Conservation (phyloP, 495 filamentous ascomycete species). For the Schizothecium vesticola region DNA sequence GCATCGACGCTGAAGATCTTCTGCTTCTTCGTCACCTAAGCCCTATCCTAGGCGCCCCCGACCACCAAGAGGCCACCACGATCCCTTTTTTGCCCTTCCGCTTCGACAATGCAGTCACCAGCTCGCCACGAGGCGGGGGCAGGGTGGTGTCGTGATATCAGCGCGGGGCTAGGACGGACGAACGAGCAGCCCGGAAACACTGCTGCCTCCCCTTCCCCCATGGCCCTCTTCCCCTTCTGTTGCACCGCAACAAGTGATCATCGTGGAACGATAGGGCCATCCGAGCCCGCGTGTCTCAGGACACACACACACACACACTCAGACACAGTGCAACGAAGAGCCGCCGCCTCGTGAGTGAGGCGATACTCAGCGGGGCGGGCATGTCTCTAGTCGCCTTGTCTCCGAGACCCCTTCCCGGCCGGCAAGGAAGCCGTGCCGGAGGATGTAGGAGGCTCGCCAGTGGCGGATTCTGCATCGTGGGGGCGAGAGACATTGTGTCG, state of each 20-base stretch:
- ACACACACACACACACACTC: neutral
- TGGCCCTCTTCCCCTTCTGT: neutral
- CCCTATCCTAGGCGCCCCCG: neutral
- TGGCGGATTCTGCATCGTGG: neutral
- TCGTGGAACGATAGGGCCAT: neutral
- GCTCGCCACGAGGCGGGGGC: neutral
- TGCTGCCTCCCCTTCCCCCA: conserved; percentile 2
- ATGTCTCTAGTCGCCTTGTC: neutral
- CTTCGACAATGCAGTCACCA: too few relatives aligned
- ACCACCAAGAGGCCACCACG: neutral
- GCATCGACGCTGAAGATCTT: neutral
- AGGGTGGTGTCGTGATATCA: neutral
- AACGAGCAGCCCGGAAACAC: conserved; percentile 5
- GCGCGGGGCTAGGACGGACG: neutral
- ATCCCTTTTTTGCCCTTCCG: neutral
- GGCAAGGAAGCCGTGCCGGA: neutral
- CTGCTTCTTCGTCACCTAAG: neutral
- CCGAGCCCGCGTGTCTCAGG: conserved; percentile 7
- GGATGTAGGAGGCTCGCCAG: too few relatives aligned
- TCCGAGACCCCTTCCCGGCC: neutral
- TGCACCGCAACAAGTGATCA: neutral
- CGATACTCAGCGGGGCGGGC: neutral
- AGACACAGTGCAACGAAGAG: conserved; percentile 3
- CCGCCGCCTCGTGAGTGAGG: neutral
- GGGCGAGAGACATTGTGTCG: neutral